Evolutionary conservation across 1,284 basidiomycete species (phyloP).

Genomic region (Rhodotorula sp.): DNA sequence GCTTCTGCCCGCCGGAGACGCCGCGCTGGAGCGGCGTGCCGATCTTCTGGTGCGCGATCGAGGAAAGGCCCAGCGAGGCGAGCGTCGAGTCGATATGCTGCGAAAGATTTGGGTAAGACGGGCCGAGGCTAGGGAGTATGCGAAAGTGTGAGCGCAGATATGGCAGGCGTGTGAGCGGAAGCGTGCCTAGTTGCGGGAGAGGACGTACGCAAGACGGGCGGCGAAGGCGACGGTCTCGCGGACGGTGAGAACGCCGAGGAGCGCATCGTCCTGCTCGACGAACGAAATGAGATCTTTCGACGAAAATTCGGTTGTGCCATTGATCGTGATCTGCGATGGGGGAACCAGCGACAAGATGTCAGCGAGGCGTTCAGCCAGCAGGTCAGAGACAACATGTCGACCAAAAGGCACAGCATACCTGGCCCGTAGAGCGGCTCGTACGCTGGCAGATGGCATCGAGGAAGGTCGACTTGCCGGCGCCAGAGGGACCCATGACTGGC

Average conservation of each 20-base stretch:
- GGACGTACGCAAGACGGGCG: slow-evolving; percentile 45
- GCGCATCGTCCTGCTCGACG: slow-evolving; percentile 54
- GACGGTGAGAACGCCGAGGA: slow-evolving; percentile 53
- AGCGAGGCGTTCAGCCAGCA: too few species aligned
- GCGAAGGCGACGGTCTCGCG: slow-evolving; percentile 51
- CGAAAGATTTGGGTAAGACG: slow-evolving; percentile 15
- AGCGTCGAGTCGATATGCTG: slow-evolving; percentile 44
- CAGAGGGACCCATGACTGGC: slow-evolving; percentile 50
- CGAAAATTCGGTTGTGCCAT: slow-evolving; percentile 22
- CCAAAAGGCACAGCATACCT: background rate
- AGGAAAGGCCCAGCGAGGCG: slow-evolving; percentile 46
- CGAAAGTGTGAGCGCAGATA: background rate
- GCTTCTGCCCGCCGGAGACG: slow-evolving; percentile 53
- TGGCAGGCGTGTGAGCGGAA: too few species aligned
- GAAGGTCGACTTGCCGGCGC: slow-evolving; percentile 53
- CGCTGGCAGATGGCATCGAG: slow-evolving; percentile 52
- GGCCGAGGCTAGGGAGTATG: slow-evolving; percentile 6
- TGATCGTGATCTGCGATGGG: slow-evolving; percentile 7
- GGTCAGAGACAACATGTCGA: too few species aligned
- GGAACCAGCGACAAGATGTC: too few species aligned
- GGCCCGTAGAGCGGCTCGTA: slow-evolving; percentile 22
- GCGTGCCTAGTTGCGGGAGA: background rate
- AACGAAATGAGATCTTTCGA: slow-evolving; percentile 44
- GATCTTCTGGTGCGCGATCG: slow-evolving; percentile 48
- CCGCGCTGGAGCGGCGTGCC: slow-evolving; percentile 54